Base-by-base conservation (phyloP, 78 protist genomes). In the Diacronema lutheri region DNA sequence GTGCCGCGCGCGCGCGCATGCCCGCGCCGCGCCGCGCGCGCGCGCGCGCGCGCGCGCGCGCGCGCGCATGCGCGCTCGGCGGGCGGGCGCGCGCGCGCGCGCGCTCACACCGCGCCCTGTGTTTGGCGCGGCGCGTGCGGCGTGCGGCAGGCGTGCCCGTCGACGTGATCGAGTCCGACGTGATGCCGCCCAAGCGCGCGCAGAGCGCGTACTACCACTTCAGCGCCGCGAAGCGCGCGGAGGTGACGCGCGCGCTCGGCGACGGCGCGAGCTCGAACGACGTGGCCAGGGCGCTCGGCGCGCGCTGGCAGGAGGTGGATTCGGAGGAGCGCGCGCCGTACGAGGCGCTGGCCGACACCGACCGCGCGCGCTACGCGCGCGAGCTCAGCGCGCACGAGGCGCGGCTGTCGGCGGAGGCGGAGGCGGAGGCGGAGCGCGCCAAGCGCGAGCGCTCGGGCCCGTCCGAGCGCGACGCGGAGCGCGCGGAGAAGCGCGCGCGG, bases 401-500 rank as follows among this genome's bases (percentile, higher is more conserved):
- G 21, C 55, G 9, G 35, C 79, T 71, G 35, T 33, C 19, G 21
- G 25, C 3, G 14, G 79, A 71, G 57, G 58, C 41, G 25, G 79
- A 4, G 10, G 79, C 1, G 20, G 58, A 71, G 37, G 9, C 5
- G 50, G 38, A 21, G 29, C 20, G 25, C 13, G 1, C 20, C 55
- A 25, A 6, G 56, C 9, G 21, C 58, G 57, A 0, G 77, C 77
- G 46, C n/a, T 37, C 79, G 1, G 79, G 79, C 19, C 79, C 79
- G n/a, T 41, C 79, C n/a, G 79, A 40, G 6, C 79, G 79, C 11
- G 79, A 71, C 58, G 7, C 25, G 7, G 79, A 38, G 57, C 79
- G 79, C 35, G 79, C 79, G 4, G 55, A 38, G 79, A 71, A 71
- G 79, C 79, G 79, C 23, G 58, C 56, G 19, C 29, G 29, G 31